Evolutionary conservation across 2,329 filamentous ascomycete species (phyloP).

Genomic region (Aciculosporium take): DNA sequence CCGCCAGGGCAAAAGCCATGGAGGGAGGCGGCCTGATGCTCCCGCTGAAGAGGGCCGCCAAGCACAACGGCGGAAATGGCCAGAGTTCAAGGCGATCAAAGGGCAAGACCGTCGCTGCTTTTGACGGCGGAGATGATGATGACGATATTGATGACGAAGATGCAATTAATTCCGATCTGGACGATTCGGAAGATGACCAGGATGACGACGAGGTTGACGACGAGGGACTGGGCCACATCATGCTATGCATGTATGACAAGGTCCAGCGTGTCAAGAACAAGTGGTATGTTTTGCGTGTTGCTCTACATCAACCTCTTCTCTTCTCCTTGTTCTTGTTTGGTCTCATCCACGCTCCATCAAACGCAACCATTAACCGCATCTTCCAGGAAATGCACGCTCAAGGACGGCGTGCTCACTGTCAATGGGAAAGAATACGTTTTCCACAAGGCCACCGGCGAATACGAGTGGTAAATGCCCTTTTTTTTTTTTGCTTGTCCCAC

Average conservation of each 20-base stretch:
- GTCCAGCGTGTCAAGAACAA: constrained; percentile 99
- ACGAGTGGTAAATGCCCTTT: constrained; percentile 79
- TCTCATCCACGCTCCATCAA: constrained; percentile 5
- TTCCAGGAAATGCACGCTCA: constrained; percentile 83
- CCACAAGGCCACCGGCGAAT: constrained; percentile 93
- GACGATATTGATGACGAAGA: constrained; percentile 65
- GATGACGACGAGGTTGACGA: constrained; percentile 80
- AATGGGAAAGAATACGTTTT: constrained; percentile 95
- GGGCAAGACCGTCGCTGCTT: constrained; percentile 28
- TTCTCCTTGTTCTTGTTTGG: not conserved
- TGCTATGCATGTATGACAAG: constrained; percentile 99
- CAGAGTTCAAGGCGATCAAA: constrained; percentile 9
- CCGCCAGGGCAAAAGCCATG: constrained; percentile 50
- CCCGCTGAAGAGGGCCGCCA: constrained; percentile 44
- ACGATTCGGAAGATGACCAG: constrained; percentile 78
- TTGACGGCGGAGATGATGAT: constrained; percentile 50
- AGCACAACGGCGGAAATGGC: constrained; percentile 11
- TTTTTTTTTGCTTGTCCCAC: not conserved
- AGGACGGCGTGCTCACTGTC: constrained; percentile 88
- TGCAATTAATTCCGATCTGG: constrained; percentile 95
- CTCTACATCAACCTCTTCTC: too few relatives aligned
- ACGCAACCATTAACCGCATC: constrained; percentile 1
- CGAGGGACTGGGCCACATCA: constrained; percentile 72
- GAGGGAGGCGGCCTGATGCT: constrained; percentile 67
- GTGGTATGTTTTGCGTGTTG: constrained; percentile 49